Evolutionary conservation across 208 protist species (phyloP).

Genomic region (Acanthamoeba triangularis): DNA sequence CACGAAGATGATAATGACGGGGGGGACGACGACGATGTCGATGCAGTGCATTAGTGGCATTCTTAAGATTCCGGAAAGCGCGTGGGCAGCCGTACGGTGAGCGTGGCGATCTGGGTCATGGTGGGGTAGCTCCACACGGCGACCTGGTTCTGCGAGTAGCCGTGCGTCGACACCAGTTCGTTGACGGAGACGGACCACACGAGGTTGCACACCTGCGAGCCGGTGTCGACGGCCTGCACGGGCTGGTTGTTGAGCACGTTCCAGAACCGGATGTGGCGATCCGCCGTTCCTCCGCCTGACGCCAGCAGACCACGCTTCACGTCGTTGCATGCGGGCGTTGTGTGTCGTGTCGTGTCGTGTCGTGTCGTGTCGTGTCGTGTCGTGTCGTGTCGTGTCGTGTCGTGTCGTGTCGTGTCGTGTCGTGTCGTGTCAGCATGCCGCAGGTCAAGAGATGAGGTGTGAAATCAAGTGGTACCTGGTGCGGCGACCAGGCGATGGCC

Average conservation of each 20-base stretch:
- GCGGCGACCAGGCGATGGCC: conserved; percentile 98
- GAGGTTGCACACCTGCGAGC: conserved; percentile 88
- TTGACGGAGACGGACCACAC: conserved; percentile 90
- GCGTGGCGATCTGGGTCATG: conserved; percentile 88
- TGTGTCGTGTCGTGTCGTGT: too few species aligned
- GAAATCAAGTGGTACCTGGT: conserved; percentile 67
- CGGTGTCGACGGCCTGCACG: conserved; percentile 62
- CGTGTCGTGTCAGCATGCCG: too few species aligned
- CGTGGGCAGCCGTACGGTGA: too few species aligned
- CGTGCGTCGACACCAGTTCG: conserved; percentile 91
- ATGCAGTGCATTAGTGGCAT: too few species aligned
- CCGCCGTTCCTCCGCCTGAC: conserved; percentile 93
- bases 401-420: too few species aligned
- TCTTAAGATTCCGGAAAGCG: too few species aligned
- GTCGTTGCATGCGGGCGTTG: too few species aligned
- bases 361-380: too few species aligned
- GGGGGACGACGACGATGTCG: too few species aligned
- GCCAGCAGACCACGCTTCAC: conserved; percentile 89
- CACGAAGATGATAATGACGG: too few species aligned
- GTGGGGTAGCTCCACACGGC: conserved; percentile 89
- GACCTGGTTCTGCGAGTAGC: conserved; percentile 92
- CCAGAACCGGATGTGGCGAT: conserved; percentile 92
- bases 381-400: too few species aligned
- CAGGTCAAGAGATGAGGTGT: too few species aligned
- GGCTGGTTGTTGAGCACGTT: conserved; percentile 81